Evolutionary conservation across 495 filamentous ascomycete genomes (phyloP), one percentile per base, ranked within the genome.

Genomic region (Staphylotrichum tortipilum): DNA sequence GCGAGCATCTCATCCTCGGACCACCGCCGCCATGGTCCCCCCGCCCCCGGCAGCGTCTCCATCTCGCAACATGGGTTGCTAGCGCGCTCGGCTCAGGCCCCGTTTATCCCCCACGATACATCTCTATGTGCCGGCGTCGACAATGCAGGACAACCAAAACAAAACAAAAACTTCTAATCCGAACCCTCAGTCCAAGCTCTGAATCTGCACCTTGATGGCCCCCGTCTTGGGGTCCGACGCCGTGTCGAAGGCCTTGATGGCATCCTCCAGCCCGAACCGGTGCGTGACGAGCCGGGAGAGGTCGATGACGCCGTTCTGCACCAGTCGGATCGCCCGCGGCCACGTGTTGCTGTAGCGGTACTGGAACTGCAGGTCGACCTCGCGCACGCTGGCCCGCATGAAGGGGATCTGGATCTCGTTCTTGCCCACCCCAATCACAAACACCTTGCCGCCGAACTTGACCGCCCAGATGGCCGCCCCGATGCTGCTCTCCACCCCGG

Each of bases 281-380:
- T 95, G 91, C 45, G 91, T 95, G 19, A 94, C 86, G 40, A 97
- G 73, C 67, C 78, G 83, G 60, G 74, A 74, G 61, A 95, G 69
- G 58, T 94, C 79, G 59, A 95, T 76, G 21, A 95, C 76, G 10
- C 86, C 86, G 59, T 83, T 86, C 71, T 85, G 79, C 15, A 95
- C 78, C 41, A 97, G 72, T 42, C 90, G 80, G 52, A 97, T 95
- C 36, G 91, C 91, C 44, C 85, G 76, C 40, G 91, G 91, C 91
- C 91, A 97, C 39, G 86, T 94, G 73, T 95, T 97, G 71, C 75
- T 77, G 72, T 95, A 95, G 46, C 91, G 80, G 71, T 97, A 95
- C 75, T 95, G 91, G 70, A 94, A 94, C 71, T 90, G 85, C 48
- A 97, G 69, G 65, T 95, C 91, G 58, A 97, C 82, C 71, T 97